Conservation (phyloP, 2,329 filamentous ascomycete species). For the Arthrobotrys sinensis region DNA sequence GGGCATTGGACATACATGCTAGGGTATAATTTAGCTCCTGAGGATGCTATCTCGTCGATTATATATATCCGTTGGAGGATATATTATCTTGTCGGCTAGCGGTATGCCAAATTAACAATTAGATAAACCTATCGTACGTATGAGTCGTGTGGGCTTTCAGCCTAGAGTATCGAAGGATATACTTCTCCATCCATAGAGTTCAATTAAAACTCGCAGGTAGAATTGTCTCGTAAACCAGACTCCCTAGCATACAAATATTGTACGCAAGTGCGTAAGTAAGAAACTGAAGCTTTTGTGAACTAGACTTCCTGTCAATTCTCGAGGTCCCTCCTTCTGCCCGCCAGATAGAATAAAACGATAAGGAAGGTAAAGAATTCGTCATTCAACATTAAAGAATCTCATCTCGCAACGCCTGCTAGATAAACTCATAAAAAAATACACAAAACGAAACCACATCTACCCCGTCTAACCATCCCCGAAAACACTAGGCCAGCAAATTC, state of each 20-base stretch:
- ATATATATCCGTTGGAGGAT: too few species aligned
- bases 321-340: too few species aligned
- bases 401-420: constrained; percentile 29
- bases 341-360: neutral
- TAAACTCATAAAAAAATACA: neutral
- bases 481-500: neutral
- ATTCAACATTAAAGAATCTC: constrained; percentile 26
- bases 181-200: too few species aligned
- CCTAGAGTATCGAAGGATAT: too few species aligned
- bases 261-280: neutral
- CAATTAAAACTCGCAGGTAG: neutral
- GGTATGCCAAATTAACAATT: too few species aligned
- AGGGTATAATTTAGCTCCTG: too few species aligned
- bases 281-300: neutral
- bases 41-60: too few species aligned
- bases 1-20: neutral
- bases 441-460: constrained; percentile 18
- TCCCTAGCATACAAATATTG: neutral
- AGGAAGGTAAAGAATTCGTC: neutral
- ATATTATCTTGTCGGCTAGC: too few species aligned
- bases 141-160: too few species aligned
- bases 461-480: constrained; percentile 3
- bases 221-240: constrained; percentile 29
- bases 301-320: neutral
- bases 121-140: too few species aligned